These are phyloP conservation scores for Triangularia setosa DNA, from an alignment of 2,329 filamentous ascomycete species.

Conservation along the genomic window DNA sequence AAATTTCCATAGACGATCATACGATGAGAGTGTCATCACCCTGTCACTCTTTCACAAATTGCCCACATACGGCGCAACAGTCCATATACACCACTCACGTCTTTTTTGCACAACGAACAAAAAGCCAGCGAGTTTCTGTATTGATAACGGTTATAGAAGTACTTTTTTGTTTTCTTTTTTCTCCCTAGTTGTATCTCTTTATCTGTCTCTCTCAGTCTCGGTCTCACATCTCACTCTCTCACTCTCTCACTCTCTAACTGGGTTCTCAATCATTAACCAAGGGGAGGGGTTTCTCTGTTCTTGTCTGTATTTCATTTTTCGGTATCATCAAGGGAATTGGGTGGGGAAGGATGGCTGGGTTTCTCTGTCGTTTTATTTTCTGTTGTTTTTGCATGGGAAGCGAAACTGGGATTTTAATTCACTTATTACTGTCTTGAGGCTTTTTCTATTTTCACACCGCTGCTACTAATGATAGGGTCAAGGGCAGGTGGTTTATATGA, in stretches of 20 bases:
- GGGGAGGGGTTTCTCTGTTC: not conserved
- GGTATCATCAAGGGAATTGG: not conserved
- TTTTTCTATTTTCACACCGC: not conserved
- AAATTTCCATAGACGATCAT: too few relatives aligned
- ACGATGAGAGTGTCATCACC: not conserved
- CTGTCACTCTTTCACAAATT: not conserved
- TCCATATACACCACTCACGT: not conserved
- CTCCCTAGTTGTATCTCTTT: not conserved
- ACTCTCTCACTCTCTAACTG: not conserved
- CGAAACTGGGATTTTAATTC: not conserved
- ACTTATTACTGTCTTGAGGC: not conserved
- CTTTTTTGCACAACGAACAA: too few relatives aligned
- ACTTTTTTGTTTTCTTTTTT: not conserved
- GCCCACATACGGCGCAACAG: not conserved
- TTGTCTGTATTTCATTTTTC: not conserved
- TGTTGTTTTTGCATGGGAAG: not conserved
- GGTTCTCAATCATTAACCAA: not conserved
- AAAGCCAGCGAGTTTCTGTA: constrained; percentile 24
- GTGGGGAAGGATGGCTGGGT: not conserved
- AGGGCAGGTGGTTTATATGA: too few relatives aligned
- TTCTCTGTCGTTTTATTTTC: not conserved
- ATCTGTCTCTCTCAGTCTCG: not conserved
- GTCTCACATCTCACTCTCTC: not conserved
- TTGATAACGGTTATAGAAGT: constrained; percentile 32
- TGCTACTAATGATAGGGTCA: not conserved